Base-by-base conservation (phyloP, 495 filamentous ascomycete species). In the Daldinia caldariorum region DNA sequence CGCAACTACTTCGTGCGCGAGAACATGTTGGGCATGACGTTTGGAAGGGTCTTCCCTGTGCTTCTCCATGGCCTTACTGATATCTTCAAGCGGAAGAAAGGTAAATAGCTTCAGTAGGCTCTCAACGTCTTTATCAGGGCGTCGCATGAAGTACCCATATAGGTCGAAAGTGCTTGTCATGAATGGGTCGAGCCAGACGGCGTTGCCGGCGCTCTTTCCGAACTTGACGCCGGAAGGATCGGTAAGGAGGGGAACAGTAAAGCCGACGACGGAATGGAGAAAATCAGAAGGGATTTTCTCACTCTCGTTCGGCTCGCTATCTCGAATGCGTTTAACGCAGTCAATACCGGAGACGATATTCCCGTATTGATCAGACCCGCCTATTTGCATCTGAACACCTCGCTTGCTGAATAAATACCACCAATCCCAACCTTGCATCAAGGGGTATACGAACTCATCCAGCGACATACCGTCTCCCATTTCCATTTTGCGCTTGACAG, bases 391-490 rank as follows among this genome's bases (percentile, higher is more conserved):
- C 71, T 91, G 90, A 8, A 91, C 83, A 6, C 84, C 86, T 29
- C 86, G 83, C n/a, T 54, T 81, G 1, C 29, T 37, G 73, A 90
- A 94, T 79, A 98, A 82, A 59, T 88, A 78, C 91, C 91, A 97
- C 89, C 93, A 99, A 78, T 99, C 95, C 89, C 94, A 98, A n/a
- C 89, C 91, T 77, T 99, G 95, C 69, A 99, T 85, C 22, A 98
- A 77, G 13, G 97, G 95, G 70, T 99, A 99, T 2, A 87, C 83
- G 76, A 99, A 97, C 79, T 99, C 95, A 18, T 92, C 89, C 70
- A 94, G 92, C 8, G 94, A 95, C 88, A 99, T 92, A 58, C 95
- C 95, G 57, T 94, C 91, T 0, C 92, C 92, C 22, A 87, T 88
- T 26, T 83, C 82, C 86, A 98, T 86, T 62, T 90, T 91, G 12